Percentiles rank a stretch among this genome's conserved stretches.
Evolutionary conservation across 306 rosid species (phyloP).

Genomic region (Prunus kanzakura): DNA sequence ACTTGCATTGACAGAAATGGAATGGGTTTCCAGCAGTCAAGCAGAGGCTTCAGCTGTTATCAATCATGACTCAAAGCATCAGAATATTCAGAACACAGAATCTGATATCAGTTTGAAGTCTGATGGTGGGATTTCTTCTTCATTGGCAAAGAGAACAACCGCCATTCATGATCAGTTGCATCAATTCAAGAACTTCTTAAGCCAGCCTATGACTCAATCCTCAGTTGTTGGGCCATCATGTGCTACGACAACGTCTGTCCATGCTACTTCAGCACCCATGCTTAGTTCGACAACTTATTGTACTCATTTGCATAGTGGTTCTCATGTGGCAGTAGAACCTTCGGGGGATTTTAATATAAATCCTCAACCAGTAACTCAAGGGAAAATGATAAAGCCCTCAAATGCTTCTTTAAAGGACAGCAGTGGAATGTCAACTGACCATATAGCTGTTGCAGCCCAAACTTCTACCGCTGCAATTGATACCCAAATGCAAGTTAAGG

Average conservation of each 20-base stretch:
- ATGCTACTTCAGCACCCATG: conserved; percentile 86
- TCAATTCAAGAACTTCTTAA: conserved; percentile 63
- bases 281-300: conserved; percentile 59
- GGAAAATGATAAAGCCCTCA: conserved; percentile 30
- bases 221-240: conserved; percentile 67
- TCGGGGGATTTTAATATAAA: conserved; percentile 33
- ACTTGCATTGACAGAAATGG: conserved; percentile 97
- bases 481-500: conserved; percentile 37
- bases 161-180: conserved; percentile 68
- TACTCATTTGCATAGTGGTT: conserved; percentile 44
- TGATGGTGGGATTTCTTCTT: conserved; percentile 53
- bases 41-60: conserved; percentile 49
- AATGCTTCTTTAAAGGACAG: conserved; percentile 34
- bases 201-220: conserved; percentile 73
- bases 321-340: conserved; percentile 38
- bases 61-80: conserved; percentile 47
- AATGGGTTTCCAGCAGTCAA: conserved; percentile 57
- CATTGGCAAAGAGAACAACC: conserved; percentile 51
- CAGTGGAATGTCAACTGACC: conserved; percentile 35
- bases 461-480: conserved; percentile 33
- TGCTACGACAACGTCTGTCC: conserved; percentile 84
- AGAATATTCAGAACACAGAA: conserved; percentile 42
- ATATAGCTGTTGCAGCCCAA: conserved; percentile 31
- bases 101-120: conserved; percentile 43
- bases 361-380: conserved; percentile 32